Base-by-base conservation (phyloP, 2,329 filamentous ascomycete species). In the Claviceps sp. region DNA sequence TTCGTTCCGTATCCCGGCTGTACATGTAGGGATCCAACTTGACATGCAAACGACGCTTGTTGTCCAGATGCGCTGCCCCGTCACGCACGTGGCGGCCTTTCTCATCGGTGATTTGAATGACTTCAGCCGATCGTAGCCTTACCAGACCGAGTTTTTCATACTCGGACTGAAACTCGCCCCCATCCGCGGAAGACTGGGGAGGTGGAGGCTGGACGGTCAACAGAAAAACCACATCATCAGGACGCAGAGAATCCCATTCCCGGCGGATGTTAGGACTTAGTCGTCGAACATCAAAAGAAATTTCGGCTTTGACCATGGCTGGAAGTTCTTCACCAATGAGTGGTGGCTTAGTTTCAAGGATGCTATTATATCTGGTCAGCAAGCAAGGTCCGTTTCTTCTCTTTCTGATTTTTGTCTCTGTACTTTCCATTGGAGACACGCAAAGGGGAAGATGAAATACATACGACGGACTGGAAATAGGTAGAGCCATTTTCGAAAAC, bases 211-310 rank as follows among this genome's bases (percentile, higher is more conserved):
- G 80, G 2, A 97, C 77, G 14, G 85, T 80, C 40, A 96, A 73
- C 26, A 98, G 75, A 64, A 95, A 98, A 2, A 98, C 82, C 1
- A 93, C 85, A 66, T 98, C 94, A 58, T 90, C 89, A 1, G 85
- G 81, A 38, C 87, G 82, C 40, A 98, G 73, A 4, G 83, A 81
- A 60, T 97, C 93, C 93, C 93, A 98, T 62, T 97, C 93, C 59
- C 76, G 78, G 51, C 87, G 82, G 46, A 94, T 73, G 50, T 82
- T 78, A 26, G 89, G 83, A 50, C 82, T 80, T n/a, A 96, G 70
- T 50, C 84, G 82, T 60, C 85, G 84, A 50, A 95, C 80, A 64
- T 97, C 89, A 41, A 97, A 75, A 4, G 81, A 77, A 47, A 98
- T 82, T 67, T 98, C 93, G 16, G 88, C 89, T 56, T 85, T 83